Conservation (phyloP, 2,329 filamentous ascomycete species). For the Balansia obtecta region DNA sequence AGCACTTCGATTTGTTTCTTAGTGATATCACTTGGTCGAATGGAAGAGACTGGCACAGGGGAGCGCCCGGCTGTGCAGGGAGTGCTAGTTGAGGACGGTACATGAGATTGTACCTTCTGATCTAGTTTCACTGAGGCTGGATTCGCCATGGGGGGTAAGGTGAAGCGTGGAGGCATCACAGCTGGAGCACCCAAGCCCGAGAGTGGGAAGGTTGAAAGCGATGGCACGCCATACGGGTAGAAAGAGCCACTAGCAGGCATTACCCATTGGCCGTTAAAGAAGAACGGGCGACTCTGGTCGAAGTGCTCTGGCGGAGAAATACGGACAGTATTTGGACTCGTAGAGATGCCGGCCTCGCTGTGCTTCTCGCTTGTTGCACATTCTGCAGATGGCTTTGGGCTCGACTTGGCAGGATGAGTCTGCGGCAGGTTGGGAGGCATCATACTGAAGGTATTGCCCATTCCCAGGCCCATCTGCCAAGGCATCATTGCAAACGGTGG, state of each 20-base stretch:
- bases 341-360: slow-evolving; percentile 17
- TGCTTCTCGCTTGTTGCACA: slow-evolving; percentile 16
- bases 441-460: slow-evolving; percentile 17
- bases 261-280: slow-evolving; percentile 32
- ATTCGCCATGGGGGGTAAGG: slow-evolving; percentile 9
- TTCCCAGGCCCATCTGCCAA: slow-evolving; percentile 26
- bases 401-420: slow-evolving; percentile 8
- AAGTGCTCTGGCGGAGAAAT: slow-evolving; percentile 31
- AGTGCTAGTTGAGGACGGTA: slow-evolving; percentile 9
- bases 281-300: slow-evolving; percentile 32
- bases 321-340: slow-evolving; percentile 20
- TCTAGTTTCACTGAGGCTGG: slow-evolving; percentile 13
- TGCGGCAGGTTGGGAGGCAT: slow-evolving; percentile 14
- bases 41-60: slow-evolving; percentile 41
- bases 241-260: slow-evolving; percentile 18
- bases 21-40: slow-evolving; percentile 47
- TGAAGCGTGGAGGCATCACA: slow-evolving; percentile 2
- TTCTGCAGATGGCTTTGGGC: slow-evolving; percentile 12
- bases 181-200: slow-evolving; percentile 13
- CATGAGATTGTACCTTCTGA: slow-evolving; percentile 9
- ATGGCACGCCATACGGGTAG: slow-evolving; percentile 17
- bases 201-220: slow-evolving; percentile 16
- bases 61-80: slow-evolving; percentile 9
- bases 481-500: slow-evolving; percentile 26
- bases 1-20: slow-evolving; percentile 43